These are phyloP conservation scores for Termitomyces sp. DNA, from an alignment of 768 basidiomycete species.

Conservation along the genomic window DNA sequence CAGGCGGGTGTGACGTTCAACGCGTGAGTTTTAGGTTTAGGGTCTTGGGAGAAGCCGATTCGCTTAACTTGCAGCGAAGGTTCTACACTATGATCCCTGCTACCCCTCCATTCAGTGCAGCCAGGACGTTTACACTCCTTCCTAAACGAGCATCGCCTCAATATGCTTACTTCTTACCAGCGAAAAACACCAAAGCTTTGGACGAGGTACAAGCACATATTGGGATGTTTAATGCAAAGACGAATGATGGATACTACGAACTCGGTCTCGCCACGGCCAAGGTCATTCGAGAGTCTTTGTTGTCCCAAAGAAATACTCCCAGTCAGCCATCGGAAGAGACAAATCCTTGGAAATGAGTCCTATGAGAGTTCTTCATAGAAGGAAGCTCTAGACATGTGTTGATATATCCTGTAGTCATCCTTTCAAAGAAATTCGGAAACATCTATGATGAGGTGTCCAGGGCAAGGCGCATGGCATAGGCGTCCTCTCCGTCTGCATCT, in stretches of 20 bases:
- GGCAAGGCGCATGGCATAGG: constrained; percentile 83
- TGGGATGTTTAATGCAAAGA: constrained; percentile 78
- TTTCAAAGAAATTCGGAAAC: neutral
- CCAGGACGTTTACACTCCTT: constrained; percentile 77
- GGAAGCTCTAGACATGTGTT: neutral
- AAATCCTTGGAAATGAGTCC: neutral
- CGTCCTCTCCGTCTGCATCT: constrained; percentile 97
- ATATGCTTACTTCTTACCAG: constrained; percentile 55
- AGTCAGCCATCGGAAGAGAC: neutral
- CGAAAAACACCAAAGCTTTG: constrained; percentile 60
- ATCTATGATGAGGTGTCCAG: constrained; percentile 31
- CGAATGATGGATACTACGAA: constrained; percentile 90
- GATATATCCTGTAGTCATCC: constrained; percentile 2
- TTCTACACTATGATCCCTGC: constrained; percentile 81
- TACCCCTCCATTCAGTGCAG: constrained; percentile 47
- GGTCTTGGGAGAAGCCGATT: neutral
- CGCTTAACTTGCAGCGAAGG: constrained; percentile 35
- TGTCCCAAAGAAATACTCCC: constrained; percentile 23
- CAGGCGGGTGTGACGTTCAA: constrained; percentile 66
- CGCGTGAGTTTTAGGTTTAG: constrained; percentile 45
- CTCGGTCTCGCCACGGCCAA: constrained; percentile 69
- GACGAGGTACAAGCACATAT: constrained; percentile 87
- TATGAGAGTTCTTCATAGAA: neutral
- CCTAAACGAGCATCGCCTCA: constrained; percentile 53
- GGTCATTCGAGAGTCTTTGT: constrained; percentile 57